Base-by-base conservation (phyloP, 2,329 filamentous ascomycete genomes). In the Talaromyces sp. region DNA sequence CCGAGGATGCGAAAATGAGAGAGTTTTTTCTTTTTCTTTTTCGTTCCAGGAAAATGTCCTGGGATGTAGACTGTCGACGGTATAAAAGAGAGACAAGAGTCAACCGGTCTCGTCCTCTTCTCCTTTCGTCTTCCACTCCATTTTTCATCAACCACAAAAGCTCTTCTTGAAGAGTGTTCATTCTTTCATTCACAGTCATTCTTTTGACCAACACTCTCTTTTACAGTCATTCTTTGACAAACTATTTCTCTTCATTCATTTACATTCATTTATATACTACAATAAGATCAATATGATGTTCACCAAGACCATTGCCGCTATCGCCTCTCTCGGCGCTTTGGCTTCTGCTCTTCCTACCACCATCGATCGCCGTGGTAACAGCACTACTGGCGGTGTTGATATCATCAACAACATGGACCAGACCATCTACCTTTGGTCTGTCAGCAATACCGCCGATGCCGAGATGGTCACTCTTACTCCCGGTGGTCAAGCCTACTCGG, bases 351-450 rank as follows among this genome's bases (percentile, higher is more conserved):
- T 73, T 22, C 69, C 71, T 25, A 19, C 57, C 5, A n/a, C 57
- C 11, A 15, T 57, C n/a, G 11, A 60, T n/a, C 37, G 21, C 17
- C 58, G 58, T 8, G 57, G 56, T 36, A 37, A 48, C 39, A 52
- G 62, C 61, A 62, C 64, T 41, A 64, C 61, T 37, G 58, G 63
- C 53, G 71, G 72, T 53, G 72, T 74, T 60, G 65, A 59, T 57
- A 73, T 76, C 60, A 61, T 69, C 65, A 76, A 76, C 69, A 70
- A 71, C 64, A 70, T 75, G 62, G 56, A 61, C 50, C 40, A 64
- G 45, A 63, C 68, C 60, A 64, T 76, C 63, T 76, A 76, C 63
- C 68, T 73, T 63, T 75, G 73, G 74, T 75, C 74, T 48, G 71
- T 76, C 39, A 60, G 69, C 62, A 62, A 71, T 52, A 63, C 62